Base-by-base conservation (phyloP, 305 asterid species). In the Plantago rigida region DNA sequence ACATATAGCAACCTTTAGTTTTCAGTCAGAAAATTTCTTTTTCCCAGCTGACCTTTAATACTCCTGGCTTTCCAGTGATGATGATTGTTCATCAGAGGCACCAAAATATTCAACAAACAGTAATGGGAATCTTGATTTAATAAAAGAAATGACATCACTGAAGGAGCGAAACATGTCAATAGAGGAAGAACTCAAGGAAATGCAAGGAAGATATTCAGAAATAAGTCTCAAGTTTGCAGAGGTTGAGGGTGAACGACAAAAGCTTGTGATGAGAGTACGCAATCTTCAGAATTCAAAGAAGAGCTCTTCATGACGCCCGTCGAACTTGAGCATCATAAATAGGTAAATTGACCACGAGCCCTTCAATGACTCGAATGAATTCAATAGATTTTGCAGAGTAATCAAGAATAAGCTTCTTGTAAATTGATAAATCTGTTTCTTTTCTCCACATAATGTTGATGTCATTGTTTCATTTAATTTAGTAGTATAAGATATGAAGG, bases 161-260 rank as follows among this genome's bases (percentile, higher is more conserved):
- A 80, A 81, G 75, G 83, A 80, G 78, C 77, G 60, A 72, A 87
- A 86, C 75, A 61, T 42, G 57, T 10, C 59, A 36, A 91, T 86
- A 96, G 95, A 86, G 71, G 81, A 39, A 26, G 98, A 91, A 64
- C 73, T 87, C 64, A 86, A 80, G 70, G 98, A 91, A 63, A 91
- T 91, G 93, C 96, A 91, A 71, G 95, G 78, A 70, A 82, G 96
- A 76, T 91, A 91, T 59, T 87, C 96, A 12, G 97, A 85, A 65
- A 81, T 91, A 79, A 91, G 97, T 74, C 92, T 91, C 59, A 91
- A 84, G 71, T 91, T 91, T 84, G 97, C 96, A 13, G 96, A 90
- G 82, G 97, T 90, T 2, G 97, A 90, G 70, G 96, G 97, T 39
- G 96, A 87, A 82, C 67, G 96, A 60, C 97, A 90, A 47, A 89